Conservation (phyloP, 2,329 filamentous ascomycete genomes). For the Arthrinium phaeospermum region DNA sequence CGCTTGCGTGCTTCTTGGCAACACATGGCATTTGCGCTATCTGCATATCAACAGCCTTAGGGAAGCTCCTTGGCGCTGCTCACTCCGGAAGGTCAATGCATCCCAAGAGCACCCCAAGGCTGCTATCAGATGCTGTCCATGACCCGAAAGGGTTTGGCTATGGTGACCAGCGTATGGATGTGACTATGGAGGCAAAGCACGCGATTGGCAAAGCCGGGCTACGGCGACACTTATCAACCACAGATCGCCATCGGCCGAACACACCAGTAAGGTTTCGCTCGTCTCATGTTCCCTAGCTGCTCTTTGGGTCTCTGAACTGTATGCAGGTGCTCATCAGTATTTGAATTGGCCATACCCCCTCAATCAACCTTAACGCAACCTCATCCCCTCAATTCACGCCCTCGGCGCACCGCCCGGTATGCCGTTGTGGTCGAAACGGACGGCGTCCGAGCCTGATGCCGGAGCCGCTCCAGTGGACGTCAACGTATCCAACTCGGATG, state of each 20-base stretch:
- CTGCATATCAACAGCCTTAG: neutral
- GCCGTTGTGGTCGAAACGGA: conserved; percentile 2
- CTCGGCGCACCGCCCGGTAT: neutral
- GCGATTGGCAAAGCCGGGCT: neutral
- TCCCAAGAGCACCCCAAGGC: neutral
- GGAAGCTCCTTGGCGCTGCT: neutral
- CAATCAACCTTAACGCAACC: neutral
- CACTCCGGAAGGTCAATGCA: neutral
- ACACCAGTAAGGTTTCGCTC: too few relatives aligned
- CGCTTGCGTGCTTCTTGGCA: conserved; percentile 9
- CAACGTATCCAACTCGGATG: conserved; percentile 28
- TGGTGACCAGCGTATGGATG: neutral
- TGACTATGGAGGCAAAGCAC: conserved; percentile 3
- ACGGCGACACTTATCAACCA: neutral
- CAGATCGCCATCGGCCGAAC: neutral
- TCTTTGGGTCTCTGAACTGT: neutral
- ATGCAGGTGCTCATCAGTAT: neutral
- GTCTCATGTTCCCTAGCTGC: neutral
- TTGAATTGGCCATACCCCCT: neutral
- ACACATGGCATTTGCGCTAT: neutral
- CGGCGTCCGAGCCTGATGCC: neutral
- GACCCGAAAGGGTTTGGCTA: neutral
- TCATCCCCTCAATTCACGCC: neutral
- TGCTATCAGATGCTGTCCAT: neutral
- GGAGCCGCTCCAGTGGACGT: neutral